Evolutionary conservation across 2,329 filamentous ascomycete species (phyloP).

Genomic region (Pseudogymnoascus sp.): DNA sequence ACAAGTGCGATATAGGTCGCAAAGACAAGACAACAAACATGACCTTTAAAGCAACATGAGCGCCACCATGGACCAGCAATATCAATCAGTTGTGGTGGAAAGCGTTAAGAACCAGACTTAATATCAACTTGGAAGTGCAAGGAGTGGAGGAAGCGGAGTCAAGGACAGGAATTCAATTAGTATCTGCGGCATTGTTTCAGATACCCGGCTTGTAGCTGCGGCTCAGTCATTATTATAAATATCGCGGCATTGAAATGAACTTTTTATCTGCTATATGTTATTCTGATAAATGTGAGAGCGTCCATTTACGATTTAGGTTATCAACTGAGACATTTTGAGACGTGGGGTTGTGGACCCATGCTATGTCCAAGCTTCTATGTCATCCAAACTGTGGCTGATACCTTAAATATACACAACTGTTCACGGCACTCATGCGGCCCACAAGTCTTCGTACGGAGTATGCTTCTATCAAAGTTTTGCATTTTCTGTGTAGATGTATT

Average conservation of each 20-base stretch:
- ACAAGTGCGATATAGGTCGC: conserved; percentile 13
- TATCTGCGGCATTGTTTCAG: neutral
- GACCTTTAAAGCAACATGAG: neutral
- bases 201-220: neutral
- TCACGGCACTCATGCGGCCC: neutral
- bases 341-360: conserved; percentile 1
- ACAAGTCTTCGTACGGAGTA: neutral
- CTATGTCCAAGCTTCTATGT: neutral
- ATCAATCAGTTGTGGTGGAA: neutral
- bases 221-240: conserved; percentile 3
- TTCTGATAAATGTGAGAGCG: neutral
- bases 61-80: neutral
- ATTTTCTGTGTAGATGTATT: too few species aligned
- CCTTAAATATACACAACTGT: neutral
- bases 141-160: neutral
- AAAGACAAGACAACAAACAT: neutral
- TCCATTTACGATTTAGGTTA: neutral
- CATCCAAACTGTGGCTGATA: neutral
- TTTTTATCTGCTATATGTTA: neutral
- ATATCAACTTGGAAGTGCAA: neutral
- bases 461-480: too few species aligned
- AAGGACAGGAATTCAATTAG: conserved; percentile 3
- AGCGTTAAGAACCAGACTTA: neutral
- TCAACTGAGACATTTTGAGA: neutral
- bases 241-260: conserved; percentile 2